A percentile compares a stretch with the other conserved stretches of the same genome.
Evolutionary conservation across 352 stramenopile species (phyloP).

Genomic region (Globisporangium mamillatum): DNA sequence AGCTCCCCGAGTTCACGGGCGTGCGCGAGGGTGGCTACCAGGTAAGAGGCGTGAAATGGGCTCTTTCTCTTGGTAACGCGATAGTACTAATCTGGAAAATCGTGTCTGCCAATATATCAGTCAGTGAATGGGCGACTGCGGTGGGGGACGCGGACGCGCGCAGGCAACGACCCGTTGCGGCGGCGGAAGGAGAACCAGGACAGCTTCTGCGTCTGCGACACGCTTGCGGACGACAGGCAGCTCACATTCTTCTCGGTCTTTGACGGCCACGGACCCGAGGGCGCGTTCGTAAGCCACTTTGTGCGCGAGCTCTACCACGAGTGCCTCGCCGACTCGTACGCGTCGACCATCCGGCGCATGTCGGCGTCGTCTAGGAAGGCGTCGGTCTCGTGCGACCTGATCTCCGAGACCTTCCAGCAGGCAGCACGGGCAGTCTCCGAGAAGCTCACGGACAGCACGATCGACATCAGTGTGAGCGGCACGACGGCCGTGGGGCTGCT

Average conservation of each 20-base stretch:
- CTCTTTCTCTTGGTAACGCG: not conserved
- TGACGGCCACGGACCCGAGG: conserved; percentile 72
- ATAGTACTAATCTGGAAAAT: not conserved
- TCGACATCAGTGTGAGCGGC: conserved; percentile 79
- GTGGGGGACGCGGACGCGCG: conserved; percentile 57
- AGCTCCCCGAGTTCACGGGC: conserved; percentile 65
- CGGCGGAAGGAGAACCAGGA: conserved; percentile 87
- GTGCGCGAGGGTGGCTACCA: conserved; percentile 43
- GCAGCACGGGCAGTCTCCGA: conserved; percentile 39
- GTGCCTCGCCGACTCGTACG: conserved; percentile 44
- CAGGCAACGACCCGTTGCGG: conserved; percentile 69
- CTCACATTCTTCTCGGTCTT: conserved; percentile 73
- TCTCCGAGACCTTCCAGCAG: conserved; percentile 51
- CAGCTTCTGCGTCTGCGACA: conserved; percentile 60
- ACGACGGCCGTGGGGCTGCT: conserved; percentile 70
- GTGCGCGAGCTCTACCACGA: conserved; percentile 66
- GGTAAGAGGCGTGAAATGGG: conserved; percentile 13
- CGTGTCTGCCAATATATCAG: conserved; percentile 10
- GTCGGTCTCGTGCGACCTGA: conserved; percentile 36
- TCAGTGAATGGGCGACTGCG: conserved; percentile 39
- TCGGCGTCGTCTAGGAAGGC: conserved; percentile 3
- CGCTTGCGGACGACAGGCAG: conserved; percentile 36
- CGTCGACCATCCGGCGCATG: not conserved
- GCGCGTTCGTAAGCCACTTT: conserved; percentile 74
- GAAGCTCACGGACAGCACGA: conserved; percentile 36